Conservation (phyloP, 805 yeast genomes). For the Lipomyces chichibuensis region DNA sequence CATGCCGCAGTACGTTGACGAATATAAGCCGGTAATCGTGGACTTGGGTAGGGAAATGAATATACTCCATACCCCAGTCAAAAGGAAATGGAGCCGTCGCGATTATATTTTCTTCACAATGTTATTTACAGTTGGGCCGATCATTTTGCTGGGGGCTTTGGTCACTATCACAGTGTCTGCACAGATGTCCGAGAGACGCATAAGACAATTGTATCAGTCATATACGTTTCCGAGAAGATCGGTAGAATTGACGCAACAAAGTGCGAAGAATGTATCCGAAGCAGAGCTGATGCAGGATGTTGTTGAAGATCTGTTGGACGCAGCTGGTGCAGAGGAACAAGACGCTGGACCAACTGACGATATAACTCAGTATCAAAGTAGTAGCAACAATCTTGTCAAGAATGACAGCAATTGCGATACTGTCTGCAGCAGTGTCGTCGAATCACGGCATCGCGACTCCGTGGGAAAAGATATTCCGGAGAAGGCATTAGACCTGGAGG, state of each 20-base stretch:
- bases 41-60: slow-evolving; percentile 21
- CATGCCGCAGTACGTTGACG: slow-evolving; percentile 13
- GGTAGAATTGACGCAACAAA: neutral
- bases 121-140: slow-evolving; percentile 30
- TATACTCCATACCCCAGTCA: slow-evolving; percentile 3
- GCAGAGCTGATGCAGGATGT: slow-evolving; percentile 30
- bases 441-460: neutral
- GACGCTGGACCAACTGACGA: neutral
- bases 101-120: slow-evolving; percentile 15
- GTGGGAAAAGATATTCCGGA: neutral
- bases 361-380: neutral
- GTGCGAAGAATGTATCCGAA: slow-evolving; percentile 13
- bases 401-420: neutral
- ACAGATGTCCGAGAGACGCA: slow-evolving; percentile 21
- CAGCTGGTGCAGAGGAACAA: slow-evolving; percentile 5
- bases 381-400: neutral
- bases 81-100: slow-evolving; percentile 11
- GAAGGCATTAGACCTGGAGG: slow-evolving; percentile 5
- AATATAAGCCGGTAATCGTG: slow-evolving; percentile 17
- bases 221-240: neutral
- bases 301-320: slow-evolving; percentile 31
- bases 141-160: slow-evolving; percentile 19
- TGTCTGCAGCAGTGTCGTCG: neutral
- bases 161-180: slow-evolving; percentile 20
- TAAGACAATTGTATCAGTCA: neutral